Percentiles rank a stretch among this genome's conserved stretches.
Conservation (phyloP, 2,329 filamentous ascomycete species). For the Epichloe sp. region DNA sequence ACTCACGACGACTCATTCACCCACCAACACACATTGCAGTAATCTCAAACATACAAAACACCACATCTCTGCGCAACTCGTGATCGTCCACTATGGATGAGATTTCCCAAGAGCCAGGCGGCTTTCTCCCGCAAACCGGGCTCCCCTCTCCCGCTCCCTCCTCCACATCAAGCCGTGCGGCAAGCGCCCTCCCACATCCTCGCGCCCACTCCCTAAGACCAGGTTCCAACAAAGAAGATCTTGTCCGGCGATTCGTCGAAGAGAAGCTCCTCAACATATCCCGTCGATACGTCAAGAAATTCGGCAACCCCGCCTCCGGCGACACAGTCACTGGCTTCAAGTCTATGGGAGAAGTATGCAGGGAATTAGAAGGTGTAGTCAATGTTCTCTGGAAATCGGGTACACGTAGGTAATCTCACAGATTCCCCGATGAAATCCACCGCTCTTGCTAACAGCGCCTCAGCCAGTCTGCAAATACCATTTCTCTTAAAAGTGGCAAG, state of each 20-base stretch:
- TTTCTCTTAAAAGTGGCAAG: conserved; percentile 70
- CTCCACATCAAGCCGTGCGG: conserved; percentile 27
- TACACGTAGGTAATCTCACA: conserved; percentile 51
- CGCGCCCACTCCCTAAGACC: conserved; percentile 37
- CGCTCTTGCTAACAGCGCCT: background rate
- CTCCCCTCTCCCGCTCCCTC: conserved; percentile 46
- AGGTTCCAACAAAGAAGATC: conserved; percentile 47
- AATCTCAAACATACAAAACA: background rate
- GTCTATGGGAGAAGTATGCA: conserved; percentile 55
- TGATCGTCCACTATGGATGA: background rate
- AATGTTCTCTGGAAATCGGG: conserved; percentile 79
- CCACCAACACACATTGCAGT: background rate
- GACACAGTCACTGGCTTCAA: conserved; percentile 40
- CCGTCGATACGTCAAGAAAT: conserved; percentile 49
- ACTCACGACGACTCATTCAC: background rate
- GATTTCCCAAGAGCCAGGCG: conserved; percentile 25
- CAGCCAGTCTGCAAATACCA: conserved; percentile 68
- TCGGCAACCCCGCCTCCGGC: conserved; percentile 28
- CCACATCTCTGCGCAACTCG: no score
- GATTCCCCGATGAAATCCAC: background rate
- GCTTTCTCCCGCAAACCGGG: conserved; percentile 33
- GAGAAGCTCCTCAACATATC: conserved; percentile 38
- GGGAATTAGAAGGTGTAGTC: conserved; percentile 60
- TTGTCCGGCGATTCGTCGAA: conserved; percentile 44
- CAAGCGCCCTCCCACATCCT: conserved; percentile 39